phyloP scores from a whole-genome alignment of 1,284 basidiomycete genomes.

The Ustilago xerochloae region DNA sequence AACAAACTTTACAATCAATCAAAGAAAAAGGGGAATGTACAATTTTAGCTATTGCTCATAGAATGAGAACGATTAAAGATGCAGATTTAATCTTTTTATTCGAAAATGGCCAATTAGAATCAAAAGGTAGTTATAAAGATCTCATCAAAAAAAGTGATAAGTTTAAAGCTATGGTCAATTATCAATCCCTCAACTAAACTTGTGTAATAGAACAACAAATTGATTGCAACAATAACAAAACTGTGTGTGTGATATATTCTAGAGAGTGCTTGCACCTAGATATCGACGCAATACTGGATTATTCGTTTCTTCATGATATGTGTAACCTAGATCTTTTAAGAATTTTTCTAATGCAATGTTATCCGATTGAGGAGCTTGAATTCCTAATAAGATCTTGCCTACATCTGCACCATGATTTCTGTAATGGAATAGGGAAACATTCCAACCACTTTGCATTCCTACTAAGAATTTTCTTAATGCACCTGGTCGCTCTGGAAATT shows the following conservation, averaged over 20 bases:
- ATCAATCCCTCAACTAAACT: constrained; percentile 45
- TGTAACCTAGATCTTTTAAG: constrained; percentile 82
- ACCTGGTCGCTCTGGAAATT: constrained; percentile 94
- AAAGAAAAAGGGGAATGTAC: constrained; percentile 55
- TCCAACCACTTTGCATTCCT: constrained; percentile 84
- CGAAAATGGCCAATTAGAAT: constrained; percentile 49
- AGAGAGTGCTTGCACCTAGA: constrained; percentile 70
- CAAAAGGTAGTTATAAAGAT: constrained; percentile 49
- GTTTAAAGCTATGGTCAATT: constrained; percentile 57
- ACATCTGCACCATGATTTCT: constrained; percentile 84
- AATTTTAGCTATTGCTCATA: constrained; percentile 60
- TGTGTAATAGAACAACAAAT: neutral
- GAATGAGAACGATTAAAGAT: constrained; percentile 61
- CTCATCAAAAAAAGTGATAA: constrained; percentile 35
- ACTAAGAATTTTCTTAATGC: constrained; percentile 84
- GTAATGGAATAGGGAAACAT: constrained; percentile 96
- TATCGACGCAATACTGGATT: constrained; percentile 87
- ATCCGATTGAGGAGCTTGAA: constrained; percentile 80
- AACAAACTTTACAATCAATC: constrained; percentile 47
- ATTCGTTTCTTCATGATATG: constrained; percentile 89
- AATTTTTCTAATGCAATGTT: constrained; percentile 78
- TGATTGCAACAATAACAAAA: neutral
- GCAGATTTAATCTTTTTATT: constrained; percentile 63
- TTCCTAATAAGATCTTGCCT: constrained; percentile 77
- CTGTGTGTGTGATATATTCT: neutral